Evolutionary conservation across 805 yeast genomes (phyloP), one percentile per base, ranked within the genome.

Genomic region (Pichia pseudocactophila): DNA sequence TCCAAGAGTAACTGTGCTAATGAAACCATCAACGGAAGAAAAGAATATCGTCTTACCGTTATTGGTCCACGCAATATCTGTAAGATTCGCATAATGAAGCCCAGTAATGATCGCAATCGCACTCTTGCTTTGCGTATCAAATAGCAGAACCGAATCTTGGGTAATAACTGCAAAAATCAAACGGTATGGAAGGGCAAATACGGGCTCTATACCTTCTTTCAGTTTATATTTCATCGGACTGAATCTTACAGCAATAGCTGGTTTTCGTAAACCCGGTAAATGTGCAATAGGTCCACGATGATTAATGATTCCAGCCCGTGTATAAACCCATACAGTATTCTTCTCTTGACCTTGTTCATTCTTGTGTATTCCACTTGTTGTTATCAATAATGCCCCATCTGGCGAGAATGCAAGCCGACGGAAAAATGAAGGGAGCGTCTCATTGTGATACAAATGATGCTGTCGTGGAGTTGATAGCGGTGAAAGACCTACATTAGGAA

Each of bases 141-240:
- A 92, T 2, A 92, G 64, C 8, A 82, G 55, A 11, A 92, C 82
- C 12, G 89, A 73, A 57, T 86, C 96, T 44, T 85, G 88, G 0
- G 97, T 89, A 0, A 96, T 97, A 16, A 92, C 82, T 0, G 97
- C 97, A 64, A 83, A 89, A 1, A 90, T 64, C 77, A 92, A 74
- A 48, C 87, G 74, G 55, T 92, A 88, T 1, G 86, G 82, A 36
- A 89, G 61, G 4, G 66, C 61, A 46, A 86, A 71, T 12, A 70
- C 71, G 18, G 20, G 11, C 16, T 27, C 7, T 11, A 11, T 2
- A 10, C 7, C 6, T n/a, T 20, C 8, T 39, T 48, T 15, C 45
- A 69, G 60, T 43, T 66, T 63, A 57, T 80, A 89, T 30, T 71
- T 56, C 2, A 73, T 62, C 0, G 95, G 95, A 31, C 80, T 81